Evolutionary conservation across 139 green algal species (phyloP).

Genomic region (Axilococcus clingmanii): DNA sequence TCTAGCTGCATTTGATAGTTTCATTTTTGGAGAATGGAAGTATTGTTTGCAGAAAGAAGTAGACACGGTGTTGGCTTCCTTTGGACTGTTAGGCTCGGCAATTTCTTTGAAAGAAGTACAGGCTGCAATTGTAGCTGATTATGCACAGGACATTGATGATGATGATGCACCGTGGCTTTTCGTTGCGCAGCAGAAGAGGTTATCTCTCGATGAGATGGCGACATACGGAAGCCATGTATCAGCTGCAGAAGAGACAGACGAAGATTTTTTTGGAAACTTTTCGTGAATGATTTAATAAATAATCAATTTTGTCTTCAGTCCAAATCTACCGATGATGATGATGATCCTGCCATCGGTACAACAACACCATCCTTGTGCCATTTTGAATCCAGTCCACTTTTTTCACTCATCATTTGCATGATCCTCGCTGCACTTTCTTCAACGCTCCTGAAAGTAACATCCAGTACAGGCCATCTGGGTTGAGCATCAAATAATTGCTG

Average conservation of each 20-base stretch:
- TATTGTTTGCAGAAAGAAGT: constrained; percentile 4
- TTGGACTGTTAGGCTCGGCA: constrained; percentile 19
- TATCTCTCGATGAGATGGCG: constrained; percentile 46
- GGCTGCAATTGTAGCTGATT: no score
- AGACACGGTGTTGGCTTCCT: constrained; percentile 35
- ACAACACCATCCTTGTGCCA: no score
- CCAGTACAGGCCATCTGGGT: no score
- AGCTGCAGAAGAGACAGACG: constrained; percentile 37
- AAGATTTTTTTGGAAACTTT: constrained; percentile 44
- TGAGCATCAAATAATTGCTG: no score
- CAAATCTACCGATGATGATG: no score
- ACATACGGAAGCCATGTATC: constrained; percentile 33
- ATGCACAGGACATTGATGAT: not conserved
- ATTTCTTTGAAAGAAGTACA: not conserved
- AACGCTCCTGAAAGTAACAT: no score
- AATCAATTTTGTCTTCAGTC: no score
- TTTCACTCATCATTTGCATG: no score
- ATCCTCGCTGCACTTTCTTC: no score
- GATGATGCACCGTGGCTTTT: constrained; percentile 34
- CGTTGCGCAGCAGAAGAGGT: constrained; percentile 44
- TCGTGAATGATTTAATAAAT: constrained; percentile 12
- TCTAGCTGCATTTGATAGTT: constrained; percentile 38
- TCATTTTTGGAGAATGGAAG: constrained; percentile 45
- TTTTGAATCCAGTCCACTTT: no score
- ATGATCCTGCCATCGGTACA: no score